Evolutionary conservation across 163 green algal species (phyloP), one percentile per base, ranked within the genome.

Genomic region (Trebouxia gelatinosa): DNA sequence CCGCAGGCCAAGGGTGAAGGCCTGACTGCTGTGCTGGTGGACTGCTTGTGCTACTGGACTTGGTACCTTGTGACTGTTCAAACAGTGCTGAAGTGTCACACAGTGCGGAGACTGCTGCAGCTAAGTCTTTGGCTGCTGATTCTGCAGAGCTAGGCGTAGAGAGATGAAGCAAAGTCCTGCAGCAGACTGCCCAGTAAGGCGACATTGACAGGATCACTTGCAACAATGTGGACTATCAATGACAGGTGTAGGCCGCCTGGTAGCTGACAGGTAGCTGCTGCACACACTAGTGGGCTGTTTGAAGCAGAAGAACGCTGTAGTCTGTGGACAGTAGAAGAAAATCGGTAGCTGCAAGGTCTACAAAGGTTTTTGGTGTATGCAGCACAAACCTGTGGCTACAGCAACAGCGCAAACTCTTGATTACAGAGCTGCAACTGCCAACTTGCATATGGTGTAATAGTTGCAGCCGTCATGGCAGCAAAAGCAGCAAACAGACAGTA

Each of bases 101-200:
- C n/a, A 70, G 43, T 19, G 70, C 32, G n/a, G 54, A 39, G 2
- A 75, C 37, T 11, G 78, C 59, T 37, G 23, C 35, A 2, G 35
- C n/a, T 26, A 70, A 40, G 19, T 75, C 78, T 34, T 74, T 9
- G 6, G 39, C 40, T 57, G 80, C 74, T 50, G 67, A 74, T 37
- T 62, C 34, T 26, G 59, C 40, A 58, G 65, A 39, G 2, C 26
- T 62, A 9, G 26, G 77, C 5, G 74, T 66, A 59, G 79, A 88
- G 19, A 88, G 43, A 64, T 88, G 71, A n/a, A 88, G 40, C 19
- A 88, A 38, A 29, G 78, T 48, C 64, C 58, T 78, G 72, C 78
- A 79, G n/a, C n/a, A n/a, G 16, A n/a, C 17, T 23, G 21, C 48
- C 6, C 2, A 26, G 19, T 6, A 58, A 17, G 6, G 32, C n/a